Evolutionary conservation across 2,329 filamentous ascomycete genomes (phyloP).

Genomic region (Penicillium glabrum): DNA sequence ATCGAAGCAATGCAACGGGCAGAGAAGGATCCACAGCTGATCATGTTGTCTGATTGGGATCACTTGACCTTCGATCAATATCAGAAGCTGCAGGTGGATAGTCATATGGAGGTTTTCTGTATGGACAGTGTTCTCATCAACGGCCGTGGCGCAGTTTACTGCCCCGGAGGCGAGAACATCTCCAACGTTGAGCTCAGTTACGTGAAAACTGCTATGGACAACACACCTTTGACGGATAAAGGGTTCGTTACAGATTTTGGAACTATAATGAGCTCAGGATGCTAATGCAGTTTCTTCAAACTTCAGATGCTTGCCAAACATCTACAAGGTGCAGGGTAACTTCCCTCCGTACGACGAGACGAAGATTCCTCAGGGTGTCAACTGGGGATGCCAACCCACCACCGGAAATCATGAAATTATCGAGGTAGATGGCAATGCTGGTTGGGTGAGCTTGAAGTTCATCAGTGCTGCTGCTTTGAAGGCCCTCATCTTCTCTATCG

Average conservation of each 20-base stretch:
- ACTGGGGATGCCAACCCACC: slow-evolving; percentile 46
- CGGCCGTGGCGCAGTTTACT: slow-evolving; percentile 20
- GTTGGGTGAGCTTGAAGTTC: slow-evolving; percentile 57
- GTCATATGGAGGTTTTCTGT: slow-evolving; percentile 7
- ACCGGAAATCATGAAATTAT: slow-evolving; percentile 48
- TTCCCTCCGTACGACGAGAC: slow-evolving; percentile 23
- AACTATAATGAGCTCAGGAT: not conserved
- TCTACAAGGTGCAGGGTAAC: slow-evolving; percentile 23
- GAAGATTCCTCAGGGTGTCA: slow-evolving; percentile 22
- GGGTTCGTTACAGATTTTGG: slow-evolving; percentile 9
- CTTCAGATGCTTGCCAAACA: slow-evolving; percentile 26
- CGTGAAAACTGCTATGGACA: slow-evolving; percentile 5
- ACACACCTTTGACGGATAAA: slow-evolving; percentile 15
- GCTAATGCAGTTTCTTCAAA: not conserved
- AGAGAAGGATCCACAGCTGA: slow-evolving; percentile 46
- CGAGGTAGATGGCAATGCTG: slow-evolving; percentile 34
- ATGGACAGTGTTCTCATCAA: slow-evolving; percentile 24
- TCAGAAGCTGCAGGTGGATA: slow-evolving; percentile 16
- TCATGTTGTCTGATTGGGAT: slow-evolving; percentile 59
- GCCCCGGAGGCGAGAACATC: slow-evolving; percentile 11
- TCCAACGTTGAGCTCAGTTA: slow-evolving; percentile 7
- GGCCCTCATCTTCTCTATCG: slow-evolving; percentile 48
- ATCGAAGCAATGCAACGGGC: slow-evolving; percentile 50
- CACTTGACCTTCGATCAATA: slow-evolving; percentile 52
- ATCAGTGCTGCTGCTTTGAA: slow-evolving; percentile 53